phyloP scores from a whole-genome alignment of 169 alveolate genomes.

The Plasmodium falciparum region DNA sequence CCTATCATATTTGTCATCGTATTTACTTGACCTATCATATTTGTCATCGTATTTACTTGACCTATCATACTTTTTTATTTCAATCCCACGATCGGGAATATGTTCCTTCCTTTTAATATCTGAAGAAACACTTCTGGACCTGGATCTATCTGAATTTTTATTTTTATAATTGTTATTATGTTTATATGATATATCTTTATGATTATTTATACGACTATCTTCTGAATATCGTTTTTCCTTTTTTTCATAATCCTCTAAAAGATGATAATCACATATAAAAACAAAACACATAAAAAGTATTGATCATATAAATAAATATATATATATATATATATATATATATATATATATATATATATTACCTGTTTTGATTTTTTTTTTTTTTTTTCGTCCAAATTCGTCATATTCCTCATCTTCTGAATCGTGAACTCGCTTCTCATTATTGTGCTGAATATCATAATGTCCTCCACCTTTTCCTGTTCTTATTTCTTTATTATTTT shows the following conservation, averaged over 20 bases:
- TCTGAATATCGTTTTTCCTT: background rate
- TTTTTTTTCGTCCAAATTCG: conserved; percentile 86
- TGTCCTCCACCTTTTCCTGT: conserved; percentile 90
- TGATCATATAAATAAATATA: background rate
- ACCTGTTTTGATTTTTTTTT: conserved; percentile 65
- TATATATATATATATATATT: background rate
- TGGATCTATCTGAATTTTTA: conserved; percentile 4
- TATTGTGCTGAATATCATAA: conserved; percentile 84
- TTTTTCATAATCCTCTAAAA: conserved; percentile 32
- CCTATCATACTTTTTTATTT: background rate
- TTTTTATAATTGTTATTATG: conserved; percentile 7
- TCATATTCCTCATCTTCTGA: conserved; percentile 88
- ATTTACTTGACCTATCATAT: too few relatives aligned
- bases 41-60: background rate
- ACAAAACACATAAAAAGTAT: background rate
- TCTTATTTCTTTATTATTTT: conserved; percentile 77
- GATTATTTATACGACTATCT: conserved; percentile 7
- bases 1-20: too few relatives aligned
- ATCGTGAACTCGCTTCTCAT: conserved; percentile 83
- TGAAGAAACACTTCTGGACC: conserved; percentile 25
- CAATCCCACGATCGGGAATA: background rate
- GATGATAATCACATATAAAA: background rate
- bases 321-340: background rate
- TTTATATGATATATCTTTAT: conserved; percentile 3
- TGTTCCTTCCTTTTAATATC: background rate